Evolutionary conservation across 2,329 filamentous ascomycete species (phyloP).

Genomic region (Graphilbum fragrans): DNA sequence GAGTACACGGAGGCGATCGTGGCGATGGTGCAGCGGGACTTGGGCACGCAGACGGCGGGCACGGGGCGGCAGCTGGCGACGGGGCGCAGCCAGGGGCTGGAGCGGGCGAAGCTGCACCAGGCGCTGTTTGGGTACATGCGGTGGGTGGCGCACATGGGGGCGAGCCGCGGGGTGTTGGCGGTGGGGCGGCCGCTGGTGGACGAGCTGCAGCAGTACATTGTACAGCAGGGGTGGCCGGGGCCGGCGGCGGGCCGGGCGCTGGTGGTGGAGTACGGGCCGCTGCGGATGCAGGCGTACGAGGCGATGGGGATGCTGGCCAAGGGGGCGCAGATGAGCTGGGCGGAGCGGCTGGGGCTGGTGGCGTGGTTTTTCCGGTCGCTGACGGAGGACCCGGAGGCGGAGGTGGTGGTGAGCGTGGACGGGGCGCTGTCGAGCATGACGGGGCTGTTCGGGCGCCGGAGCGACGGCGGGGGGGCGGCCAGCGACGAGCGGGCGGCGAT

Average conservation of each 20-base stretch:
- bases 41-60: conserved; percentile 14
- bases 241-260: conserved; percentile 30
- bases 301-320: conserved; percentile 74
- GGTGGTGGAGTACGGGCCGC: conserved; percentile 51
- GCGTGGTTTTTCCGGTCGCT: conserved; percentile 76
- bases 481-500: conserved; percentile 5
- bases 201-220: conserved; percentile 60
- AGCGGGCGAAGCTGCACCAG: conserved; percentile 66
- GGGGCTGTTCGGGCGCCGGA: conserved; percentile 25
- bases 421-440: conserved; percentile 70
- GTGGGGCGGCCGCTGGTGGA: conserved; percentile 42
- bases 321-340: conserved; percentile 43
- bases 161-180: conserved; percentile 41
- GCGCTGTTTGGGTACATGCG: conserved; percentile 79
- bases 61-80: conserved; percentile 5
- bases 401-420: conserved; percentile 78
- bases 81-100: conserved; percentile 44
- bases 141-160: conserved; percentile 70
- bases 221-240: conserved; percentile 71
- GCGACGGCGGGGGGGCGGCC: conserved; percentile 2
- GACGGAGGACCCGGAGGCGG: conserved; percentile 62
- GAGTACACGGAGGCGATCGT: conserved; percentile 56
- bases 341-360: conserved; percentile 37
- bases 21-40: conserved; percentile 57
- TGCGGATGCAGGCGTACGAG: conserved; percentile 78